Base-by-base conservation (phyloP, 1,139 yeast genomes). In the Saccharomyces uvarum region DNA sequence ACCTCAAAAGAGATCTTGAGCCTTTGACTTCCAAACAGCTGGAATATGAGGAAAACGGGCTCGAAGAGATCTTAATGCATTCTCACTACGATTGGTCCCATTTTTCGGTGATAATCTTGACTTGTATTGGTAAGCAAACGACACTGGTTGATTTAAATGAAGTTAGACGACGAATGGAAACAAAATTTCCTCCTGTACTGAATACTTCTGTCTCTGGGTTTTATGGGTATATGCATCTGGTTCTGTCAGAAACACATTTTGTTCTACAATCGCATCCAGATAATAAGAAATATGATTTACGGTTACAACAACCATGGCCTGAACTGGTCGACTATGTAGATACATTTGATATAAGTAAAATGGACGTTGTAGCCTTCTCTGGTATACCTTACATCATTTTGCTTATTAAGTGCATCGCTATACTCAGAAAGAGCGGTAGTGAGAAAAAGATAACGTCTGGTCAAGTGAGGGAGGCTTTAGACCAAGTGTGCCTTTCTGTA, bases 191-290 rank as follows among this genome's bases (percentile, higher is more conserved):
- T 0, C 63, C 63, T 5, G 52, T 59, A 16, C 48, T 63, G 4
- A 26, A 49, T 5, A 50, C 60, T 14, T 53, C 29, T 48, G 51
- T 57, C 7, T 51, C 16, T 24, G 95, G 95, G 0, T 84, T 85
- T 61, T 87, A 81, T 65, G 95, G 93, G 0, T 72, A 77, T n/a
- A 64, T 88, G 5, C 75, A 83, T 49, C 65, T 87, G 2, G 71
- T 81, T 32, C 65, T 76, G 8, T 70, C 72, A 48, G 84, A 81
- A 57, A 79, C 80, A 19, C 81, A 77, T 59, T 80, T 86, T 3
- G 81, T 88, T 0, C 73, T 88, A 16, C 95, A 91, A 61, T 81
- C 96, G 0, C 97, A 91, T 69, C 83, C 83, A 48, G 79, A 80
- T 1, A 82, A 83, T 47, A 73, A 79, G 9, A 67, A 84, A 2